Evolutionary conservation across 2,329 filamentous ascomycete species (phyloP), one percentile per base, ranked within the genome.

Genomic region (Teratosphaeria epicoccoides): DNA sequence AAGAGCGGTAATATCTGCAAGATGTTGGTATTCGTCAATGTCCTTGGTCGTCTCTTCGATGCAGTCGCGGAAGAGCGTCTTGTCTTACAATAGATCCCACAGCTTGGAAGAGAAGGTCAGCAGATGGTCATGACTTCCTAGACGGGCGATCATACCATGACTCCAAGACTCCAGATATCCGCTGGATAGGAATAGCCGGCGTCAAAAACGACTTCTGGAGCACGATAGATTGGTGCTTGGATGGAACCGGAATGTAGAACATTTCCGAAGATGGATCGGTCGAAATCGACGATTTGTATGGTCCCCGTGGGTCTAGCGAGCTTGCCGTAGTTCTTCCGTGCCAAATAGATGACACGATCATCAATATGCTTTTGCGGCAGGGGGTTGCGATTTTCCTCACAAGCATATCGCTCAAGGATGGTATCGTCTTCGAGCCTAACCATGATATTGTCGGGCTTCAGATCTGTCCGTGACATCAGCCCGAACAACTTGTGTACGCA

Each of bases 131-230:
- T 40, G 20, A 24, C 43, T 26, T 9, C 26, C 4, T 22, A 24
- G 17, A 17, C 14, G 10, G 2, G 49, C 20, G 23, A 17, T 17
- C 60, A 53, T 58, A 61, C 58, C 57, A 62, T 33, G 6, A 59
- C 50, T 20, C 57, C 59, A 10, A 63, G 24, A 26, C 53, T 63
- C 61, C 60, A 63, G n/a, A 64, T 63, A 52, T 64, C 61, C 23
- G 57, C 55, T 22, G 56, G 54, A 28, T 59, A 53, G 23, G 54
- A 46, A 53, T 60, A 64, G 17, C 52, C 52, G 10, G 43, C 52
- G 25, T 54, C 52, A 5, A 58, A 48, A 22, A 58, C 53, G 22
- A 53, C 51, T 46, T 58, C 56, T 4, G 54, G 57, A 9, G 57
- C 57, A n/a, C 57, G 49, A 37, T 55, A 59, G 14, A 55, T n/a